phyloP scores from a whole-genome alignment of 2,329 filamentous ascomycete genomes.

The Incumbomyces lentus region DNA sequence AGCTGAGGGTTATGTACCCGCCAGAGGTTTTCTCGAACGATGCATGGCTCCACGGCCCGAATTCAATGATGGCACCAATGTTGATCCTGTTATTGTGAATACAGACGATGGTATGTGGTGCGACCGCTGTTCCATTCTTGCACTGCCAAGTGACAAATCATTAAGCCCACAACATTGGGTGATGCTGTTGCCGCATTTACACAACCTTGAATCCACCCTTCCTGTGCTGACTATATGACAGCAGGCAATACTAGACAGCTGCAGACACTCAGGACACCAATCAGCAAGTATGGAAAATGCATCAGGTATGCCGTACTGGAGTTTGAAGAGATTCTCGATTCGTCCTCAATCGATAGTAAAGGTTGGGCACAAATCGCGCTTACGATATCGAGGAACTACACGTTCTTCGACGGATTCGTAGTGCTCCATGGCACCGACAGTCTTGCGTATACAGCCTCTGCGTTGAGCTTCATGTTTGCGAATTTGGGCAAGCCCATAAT shows the following conservation, averaged over 20 bases:
- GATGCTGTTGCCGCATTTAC: too few species aligned
- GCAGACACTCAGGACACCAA: conserved; percentile 65
- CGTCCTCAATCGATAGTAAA: conserved; percentile 74
- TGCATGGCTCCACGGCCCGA: conserved; percentile 72
- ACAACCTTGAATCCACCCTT: too few species aligned
- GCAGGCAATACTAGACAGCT: conserved; percentile 29
- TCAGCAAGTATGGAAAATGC: conserved; percentile 61
- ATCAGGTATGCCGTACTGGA: conserved; percentile 64
- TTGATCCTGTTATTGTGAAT: conserved; percentile 45
- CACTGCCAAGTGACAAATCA: conserved; percentile 30
- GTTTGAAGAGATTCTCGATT: conserved; percentile 76
- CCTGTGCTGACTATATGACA: neutral
- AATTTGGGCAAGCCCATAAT: conserved; percentile 87
- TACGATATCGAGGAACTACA: conserved; percentile 75
- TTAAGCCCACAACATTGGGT: neutral
- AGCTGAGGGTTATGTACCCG: conserved; percentile 67
- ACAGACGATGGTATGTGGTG: conserved; percentile 30
- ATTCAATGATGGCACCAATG: conserved; percentile 67
- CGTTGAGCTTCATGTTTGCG: conserved; percentile 84
- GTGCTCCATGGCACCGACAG: conserved; percentile 87
- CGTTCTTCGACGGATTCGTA: conserved; percentile 80
- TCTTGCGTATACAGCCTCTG: conserved; percentile 78
- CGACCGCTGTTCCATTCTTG: neutral
- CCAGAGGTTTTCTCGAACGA: conserved; percentile 67
- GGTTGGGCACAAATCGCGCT: conserved; percentile 79